Conservation (phyloP, 345 rosid genomes). For the Citrus maxima region DNA sequence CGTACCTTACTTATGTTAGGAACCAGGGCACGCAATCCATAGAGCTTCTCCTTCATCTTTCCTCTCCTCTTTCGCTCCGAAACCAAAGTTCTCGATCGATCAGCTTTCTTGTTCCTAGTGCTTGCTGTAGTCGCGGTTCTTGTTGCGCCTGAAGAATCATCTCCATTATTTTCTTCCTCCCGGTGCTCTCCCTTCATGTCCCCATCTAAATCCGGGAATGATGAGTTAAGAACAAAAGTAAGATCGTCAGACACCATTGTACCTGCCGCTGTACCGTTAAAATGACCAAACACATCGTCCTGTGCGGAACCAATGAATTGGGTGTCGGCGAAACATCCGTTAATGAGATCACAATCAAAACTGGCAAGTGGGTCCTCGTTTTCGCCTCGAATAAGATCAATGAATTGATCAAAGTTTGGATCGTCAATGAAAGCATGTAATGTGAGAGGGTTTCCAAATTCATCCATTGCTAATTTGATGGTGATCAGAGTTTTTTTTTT, state of each 20-base stretch:
- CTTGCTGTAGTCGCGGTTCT: slow-evolving; percentile 28
- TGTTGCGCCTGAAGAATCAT: slow-evolving; percentile 51
- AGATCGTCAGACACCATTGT: slow-evolving; percentile 33
- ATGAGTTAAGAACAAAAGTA: slow-evolving; percentile 23
- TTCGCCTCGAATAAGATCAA: slow-evolving; percentile 56
- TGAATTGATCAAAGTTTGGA: slow-evolving; percentile 59
- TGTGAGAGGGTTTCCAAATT: slow-evolving; percentile 14
- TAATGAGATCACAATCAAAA: slow-evolving; percentile 32
- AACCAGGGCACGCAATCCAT: slow-evolving; percentile 77
- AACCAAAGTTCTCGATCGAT: slow-evolving; percentile 69
- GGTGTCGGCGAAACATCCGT: slow-evolving; percentile 25
- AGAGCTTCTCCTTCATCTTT: slow-evolving; percentile 89
- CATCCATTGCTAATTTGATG: slow-evolving; percentile 14
- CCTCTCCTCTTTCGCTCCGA: slow-evolving; percentile 73
- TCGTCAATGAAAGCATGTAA: slow-evolving; percentile 46
- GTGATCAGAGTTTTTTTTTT: background rate
- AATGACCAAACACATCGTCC: slow-evolving; percentile 21
- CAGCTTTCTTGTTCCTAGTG: slow-evolving; percentile 38
- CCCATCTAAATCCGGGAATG: slow-evolving; percentile 33
- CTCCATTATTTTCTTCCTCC: slow-evolving; percentile 40
- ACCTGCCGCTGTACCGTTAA: background rate
- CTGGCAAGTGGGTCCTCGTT: slow-evolving; percentile 21
- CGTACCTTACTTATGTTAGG: slow-evolving; percentile 89
- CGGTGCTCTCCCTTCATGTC: slow-evolving; percentile 17
- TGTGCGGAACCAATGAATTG: slow-evolving; percentile 9